Evolutionary conservation across 768 basidiomycete species (phyloP).

Genomic region (Termitomyces sp.): DNA sequence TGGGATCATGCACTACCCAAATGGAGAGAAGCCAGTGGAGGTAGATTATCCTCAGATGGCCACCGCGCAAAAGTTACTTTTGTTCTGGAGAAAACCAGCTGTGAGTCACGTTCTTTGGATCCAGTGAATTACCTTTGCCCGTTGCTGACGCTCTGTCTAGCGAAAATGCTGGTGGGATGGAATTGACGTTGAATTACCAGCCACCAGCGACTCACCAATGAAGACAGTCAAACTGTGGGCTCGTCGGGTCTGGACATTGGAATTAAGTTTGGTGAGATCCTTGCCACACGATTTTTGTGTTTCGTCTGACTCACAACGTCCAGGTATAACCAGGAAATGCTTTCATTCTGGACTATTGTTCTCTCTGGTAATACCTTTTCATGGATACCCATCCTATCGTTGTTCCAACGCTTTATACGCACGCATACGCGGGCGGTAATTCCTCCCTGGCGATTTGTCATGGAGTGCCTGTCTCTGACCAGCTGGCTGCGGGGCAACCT

Average conservation of each 20-base stretch:
- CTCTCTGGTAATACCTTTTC: constrained; percentile 18
- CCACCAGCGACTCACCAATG: constrained; percentile 41
- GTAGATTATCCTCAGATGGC: constrained; percentile 93
- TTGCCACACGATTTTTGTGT: not conserved
- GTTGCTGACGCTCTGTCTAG: constrained; percentile 32
- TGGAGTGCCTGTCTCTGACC: constrained; percentile 3
- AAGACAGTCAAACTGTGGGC: constrained; percentile 89
- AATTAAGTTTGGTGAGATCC: constrained; percentile 78
- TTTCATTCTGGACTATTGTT: constrained; percentile 4
- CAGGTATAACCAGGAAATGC: constrained; percentile 16
- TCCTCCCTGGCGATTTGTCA: constrained; percentile 2
- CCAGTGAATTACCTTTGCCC: not conserved
- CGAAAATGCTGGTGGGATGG: constrained; percentile 99
- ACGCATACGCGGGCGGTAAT: constrained; percentile 1
- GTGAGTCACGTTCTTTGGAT: constrained; percentile 40
- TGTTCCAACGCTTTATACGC: constrained; percentile 5
- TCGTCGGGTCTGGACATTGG: constrained; percentile 95
- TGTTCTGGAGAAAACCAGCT: constrained; percentile 99
- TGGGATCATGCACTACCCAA: constrained; percentile 78
- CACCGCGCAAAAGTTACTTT: constrained; percentile 91
- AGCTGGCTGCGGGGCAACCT: not conserved
- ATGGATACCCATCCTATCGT: constrained; percentile 18
- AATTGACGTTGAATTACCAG: constrained; percentile 78
- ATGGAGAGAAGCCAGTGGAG: constrained; percentile 65
- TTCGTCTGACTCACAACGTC: not conserved